Conservation (phyloP, 2,329 filamentous ascomycete genomes). For the Harringtonia lauricola region DNA sequence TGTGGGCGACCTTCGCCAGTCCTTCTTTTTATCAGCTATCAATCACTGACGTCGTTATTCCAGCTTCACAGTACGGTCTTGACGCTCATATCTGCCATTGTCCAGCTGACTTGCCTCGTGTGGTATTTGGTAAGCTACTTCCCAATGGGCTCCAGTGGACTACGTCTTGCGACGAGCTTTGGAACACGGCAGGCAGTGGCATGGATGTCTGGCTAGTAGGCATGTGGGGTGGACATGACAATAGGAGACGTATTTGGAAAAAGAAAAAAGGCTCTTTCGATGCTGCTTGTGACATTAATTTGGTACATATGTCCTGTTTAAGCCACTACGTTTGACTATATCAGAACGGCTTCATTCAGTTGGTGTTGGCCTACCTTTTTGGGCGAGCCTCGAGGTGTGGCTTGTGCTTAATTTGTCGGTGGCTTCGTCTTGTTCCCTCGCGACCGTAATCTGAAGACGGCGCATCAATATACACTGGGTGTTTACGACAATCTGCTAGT, state of each 20-base stretch:
- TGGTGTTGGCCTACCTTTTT: neutral
- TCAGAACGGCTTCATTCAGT: no score
- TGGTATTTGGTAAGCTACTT: slow-evolving; percentile 99
- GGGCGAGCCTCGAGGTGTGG: neutral
- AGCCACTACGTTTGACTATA: no score
- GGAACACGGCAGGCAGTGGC: slow-evolving; percentile 74
- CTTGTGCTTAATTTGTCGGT: neutral
- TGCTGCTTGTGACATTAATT: no score
- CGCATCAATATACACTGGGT: no score
- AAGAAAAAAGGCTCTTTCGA: no score
- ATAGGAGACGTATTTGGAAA: no score
- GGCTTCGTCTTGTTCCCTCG: no score
- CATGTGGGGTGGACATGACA: neutral
- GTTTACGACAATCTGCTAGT: no score
- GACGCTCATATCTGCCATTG: slow-evolving; percentile 71
- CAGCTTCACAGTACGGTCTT: slow-evolving; percentile 77
- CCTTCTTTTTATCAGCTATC: slow-evolving; percentile 7
- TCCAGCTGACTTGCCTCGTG: slow-evolving; percentile 71
- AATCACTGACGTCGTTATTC: slow-evolving; percentile 2
- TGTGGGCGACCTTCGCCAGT: neutral
- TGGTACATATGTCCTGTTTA: no score
- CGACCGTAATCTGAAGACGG: no score
- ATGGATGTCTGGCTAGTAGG: slow-evolving; percentile 69
- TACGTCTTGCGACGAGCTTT: slow-evolving; percentile 78
- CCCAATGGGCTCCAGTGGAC: slow-evolving; percentile 83